phyloP scores from a whole-genome alignment of 768 basidiomycete species.

The Leccinellum albellum region DNA sequence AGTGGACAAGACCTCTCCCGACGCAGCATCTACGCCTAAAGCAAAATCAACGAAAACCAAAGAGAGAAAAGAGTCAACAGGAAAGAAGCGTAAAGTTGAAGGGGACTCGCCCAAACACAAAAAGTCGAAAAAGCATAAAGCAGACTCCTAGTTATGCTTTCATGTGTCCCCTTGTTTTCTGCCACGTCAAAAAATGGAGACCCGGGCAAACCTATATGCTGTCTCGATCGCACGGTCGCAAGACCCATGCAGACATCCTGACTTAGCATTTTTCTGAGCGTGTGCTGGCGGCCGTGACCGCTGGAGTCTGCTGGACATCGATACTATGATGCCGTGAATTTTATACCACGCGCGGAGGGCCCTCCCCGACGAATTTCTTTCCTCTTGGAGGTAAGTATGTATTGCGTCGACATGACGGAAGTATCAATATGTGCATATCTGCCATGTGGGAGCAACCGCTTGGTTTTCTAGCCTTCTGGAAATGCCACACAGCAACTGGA shows the following conservation, averaged over 20 bases:
- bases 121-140: constrained; percentile 48
- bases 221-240: background rate
- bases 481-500: no score
- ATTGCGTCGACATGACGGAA: no score
- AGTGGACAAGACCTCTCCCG: constrained; percentile 14
- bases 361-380: no score
- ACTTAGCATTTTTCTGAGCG: background rate
- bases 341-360: background rate
- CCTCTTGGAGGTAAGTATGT: no score
- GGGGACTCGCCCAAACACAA: constrained; percentile 47
- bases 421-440: no score
- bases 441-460: no score
- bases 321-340: background rate
- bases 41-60: constrained; percentile 12
- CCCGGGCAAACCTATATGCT: background rate
- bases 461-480: no score
- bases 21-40: background rate
- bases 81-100: constrained; percentile 47
- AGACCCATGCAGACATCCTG: background rate
- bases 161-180: background rate
- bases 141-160: constrained; percentile 4
- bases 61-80: constrained; percentile 28
- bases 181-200: background rate
- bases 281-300: background rate
- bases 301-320: background rate